phyloP scores from a whole-genome alignment of 106 monocot genomes.

The Dioscorea dumetorum region DNA sequence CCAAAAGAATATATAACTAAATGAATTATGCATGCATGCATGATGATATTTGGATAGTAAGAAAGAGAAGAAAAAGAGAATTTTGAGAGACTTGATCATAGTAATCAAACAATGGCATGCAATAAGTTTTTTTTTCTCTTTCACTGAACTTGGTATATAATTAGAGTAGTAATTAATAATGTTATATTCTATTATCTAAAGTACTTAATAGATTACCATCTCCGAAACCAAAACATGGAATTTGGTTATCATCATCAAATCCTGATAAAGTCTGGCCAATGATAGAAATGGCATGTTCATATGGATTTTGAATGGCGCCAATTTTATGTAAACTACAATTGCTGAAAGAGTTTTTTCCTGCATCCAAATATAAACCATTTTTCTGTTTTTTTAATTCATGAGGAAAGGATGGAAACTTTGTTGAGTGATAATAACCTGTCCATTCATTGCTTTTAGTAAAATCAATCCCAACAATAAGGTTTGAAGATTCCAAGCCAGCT shows the following conservation, averaged over 20 bases:
- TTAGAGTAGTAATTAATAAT: too few species aligned
- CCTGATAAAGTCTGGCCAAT: constrained; percentile 73
- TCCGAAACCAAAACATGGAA: constrained; percentile 96
- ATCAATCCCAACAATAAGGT: constrained; percentile 86
- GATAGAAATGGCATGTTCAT: constrained; percentile 92
- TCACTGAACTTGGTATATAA: too few species aligned
- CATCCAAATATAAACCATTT: constrained; percentile 15
- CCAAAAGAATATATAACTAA: not conserved
- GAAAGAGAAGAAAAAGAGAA: too few species aligned
- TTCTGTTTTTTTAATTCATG: not conserved
- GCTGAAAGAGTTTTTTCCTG: constrained; percentile 78
- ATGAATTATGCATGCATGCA: too few species aligned
- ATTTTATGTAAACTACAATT: constrained; percentile 69
- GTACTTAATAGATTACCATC: constrained; percentile 49
- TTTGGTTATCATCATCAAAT: constrained; percentile 92
- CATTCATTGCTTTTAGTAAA: constrained; percentile 99
- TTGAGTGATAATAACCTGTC: constrained; percentile 51
- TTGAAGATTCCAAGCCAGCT: constrained; percentile 85
- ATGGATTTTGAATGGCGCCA: constrained; percentile 64
- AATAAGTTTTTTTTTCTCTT: too few species aligned
- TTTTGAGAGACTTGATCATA: too few species aligned
- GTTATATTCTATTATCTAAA: too few species aligned
- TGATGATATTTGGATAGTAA: too few species aligned
- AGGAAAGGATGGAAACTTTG: not conserved
- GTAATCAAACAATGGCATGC: too few species aligned